Evolutionary conservation across 345 rosid species (phyloP), one percentile per base, ranked within the genome.

Genomic region (Camelina laxa): DNA sequence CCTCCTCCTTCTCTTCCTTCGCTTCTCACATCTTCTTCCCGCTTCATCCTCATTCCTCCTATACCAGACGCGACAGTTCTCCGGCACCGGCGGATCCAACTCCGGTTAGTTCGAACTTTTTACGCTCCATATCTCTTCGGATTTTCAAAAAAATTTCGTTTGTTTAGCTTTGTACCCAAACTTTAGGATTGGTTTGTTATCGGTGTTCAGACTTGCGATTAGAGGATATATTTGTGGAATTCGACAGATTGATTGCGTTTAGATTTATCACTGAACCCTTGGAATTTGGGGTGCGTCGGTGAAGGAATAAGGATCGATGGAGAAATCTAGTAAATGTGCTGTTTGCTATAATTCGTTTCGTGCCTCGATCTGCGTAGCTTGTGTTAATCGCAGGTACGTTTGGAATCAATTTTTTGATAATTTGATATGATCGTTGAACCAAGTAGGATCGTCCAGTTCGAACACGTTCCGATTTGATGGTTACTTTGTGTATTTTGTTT

Each of bases 311-410:
- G n/a, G 80, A 80, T 75, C 70, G 84, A 75, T 81, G 73, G 84
- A 81, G 69, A 87, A 78, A 72, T 65, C 82, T 24, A 77, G 75
- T 74, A 77, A 80, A 75, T 89, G 97, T 72, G 89, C 78, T 41
- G 66, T 95, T 73, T 95, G 99, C 70, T 81, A 82, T 66, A 72
- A 58, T 53, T 75, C 87, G 16, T 86, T 85, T 82, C 92, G 90
- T 48, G 80, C 94, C 20, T 92, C 97, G 24, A 77, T 95, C 59
- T 95, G 98, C 57, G 73, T 84, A 6, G 63, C 41, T 63, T 92
- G 99, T 78, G 97, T 90, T 56, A 95, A 95, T 83, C 87, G 80
- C 84, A 85, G 96, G 98, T 86, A 79, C 33, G 42, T 9, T 45
- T 3, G 22, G 11, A 53, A 8, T 60, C 17, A 11, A 3, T 7